Percentiles rank a stretch among this genome's conserved stretches.
Conservation (phyloP, 2,329 filamentous ascomycete genomes). For the Fusarium vanettenii region DNA sequence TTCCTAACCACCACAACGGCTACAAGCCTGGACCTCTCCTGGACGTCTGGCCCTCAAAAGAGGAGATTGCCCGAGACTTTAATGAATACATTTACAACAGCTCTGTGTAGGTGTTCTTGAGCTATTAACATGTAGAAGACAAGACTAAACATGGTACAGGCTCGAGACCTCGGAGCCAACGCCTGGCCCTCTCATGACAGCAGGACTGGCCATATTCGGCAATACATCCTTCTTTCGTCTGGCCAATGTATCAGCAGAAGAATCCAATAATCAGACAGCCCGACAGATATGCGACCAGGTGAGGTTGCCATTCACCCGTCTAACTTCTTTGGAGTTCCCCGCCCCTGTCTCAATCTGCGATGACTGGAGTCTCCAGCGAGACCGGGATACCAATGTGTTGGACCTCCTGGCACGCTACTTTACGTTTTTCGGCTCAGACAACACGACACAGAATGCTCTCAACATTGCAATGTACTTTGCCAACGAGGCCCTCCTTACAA, state of each 20-base stretch:
- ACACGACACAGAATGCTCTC: neutral
- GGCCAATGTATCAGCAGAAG: neutral
- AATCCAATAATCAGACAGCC: neutral
- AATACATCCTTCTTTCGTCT: constrained; percentile 11
- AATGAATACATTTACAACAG: neutral
- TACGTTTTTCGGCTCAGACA: neutral
- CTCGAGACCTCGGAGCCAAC: neutral
- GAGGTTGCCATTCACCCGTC: neutral
- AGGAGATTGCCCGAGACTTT: neutral
- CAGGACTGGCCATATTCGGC: constrained; percentile 16
- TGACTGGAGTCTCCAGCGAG: neutral
- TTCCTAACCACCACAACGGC: constrained; percentile 15
- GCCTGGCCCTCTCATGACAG: constrained; percentile 18
- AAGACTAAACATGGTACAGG: neutral
- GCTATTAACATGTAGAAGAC: neutral
- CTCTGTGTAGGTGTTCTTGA: neutral
- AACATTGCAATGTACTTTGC: constrained; percentile 28
- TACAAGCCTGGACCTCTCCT: neutral
- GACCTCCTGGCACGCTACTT: neutral
- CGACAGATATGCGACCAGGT: neutral
- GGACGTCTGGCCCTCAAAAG: constrained; percentile 1
- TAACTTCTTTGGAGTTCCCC: neutral
- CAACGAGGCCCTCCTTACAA: constrained; percentile 23
- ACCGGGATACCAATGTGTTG: neutral
- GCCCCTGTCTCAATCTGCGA: neutral